Conservation (phyloP, 805 yeast species). For the Clavispora asparagi region DNA sequence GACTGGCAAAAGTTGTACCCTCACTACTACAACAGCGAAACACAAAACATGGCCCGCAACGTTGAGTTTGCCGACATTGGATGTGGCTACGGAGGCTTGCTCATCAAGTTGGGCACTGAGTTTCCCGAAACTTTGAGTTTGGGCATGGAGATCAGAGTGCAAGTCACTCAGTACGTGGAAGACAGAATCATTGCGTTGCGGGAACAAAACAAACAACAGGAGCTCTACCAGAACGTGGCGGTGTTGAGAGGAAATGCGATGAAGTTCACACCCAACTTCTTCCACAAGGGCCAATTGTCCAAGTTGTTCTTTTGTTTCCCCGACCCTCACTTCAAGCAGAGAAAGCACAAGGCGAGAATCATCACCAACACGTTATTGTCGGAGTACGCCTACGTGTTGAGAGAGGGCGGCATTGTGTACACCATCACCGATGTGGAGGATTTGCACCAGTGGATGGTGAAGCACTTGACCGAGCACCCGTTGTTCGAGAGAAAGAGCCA, state of each 20-base stretch:
- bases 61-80: constrained; percentile 95
- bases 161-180: constrained; percentile 94
- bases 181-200: constrained; percentile 90
- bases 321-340: constrained; percentile 97
- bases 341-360: constrained; percentile 96
- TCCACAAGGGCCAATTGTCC: constrained; percentile 71
- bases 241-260: constrained; percentile 94
- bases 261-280: constrained; percentile 95
- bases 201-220: constrained; percentile 36
- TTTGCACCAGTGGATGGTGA: constrained; percentile 93
- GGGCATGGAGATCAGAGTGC: constrained; percentile 98
- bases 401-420: constrained; percentile 82
- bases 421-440: constrained; percentile 96
- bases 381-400: constrained; percentile 87
- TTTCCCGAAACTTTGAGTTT: constrained; percentile 71
- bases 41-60: constrained; percentile 39
- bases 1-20: constrained; percentile 83
- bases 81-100: constrained; percentile 94
- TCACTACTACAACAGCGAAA: constrained; percentile 38
- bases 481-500: constrained; percentile 72
- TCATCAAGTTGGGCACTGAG: constrained; percentile 71
- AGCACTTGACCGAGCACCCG: constrained; percentile 87
- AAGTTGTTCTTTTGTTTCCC: constrained; percentile 98
- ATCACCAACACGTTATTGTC: constrained; percentile 82
- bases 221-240: constrained; percentile 73